Evolutionary conservation across 345 rosid genomes (phyloP).

Genomic region (Nasturtium officinale): DNA sequence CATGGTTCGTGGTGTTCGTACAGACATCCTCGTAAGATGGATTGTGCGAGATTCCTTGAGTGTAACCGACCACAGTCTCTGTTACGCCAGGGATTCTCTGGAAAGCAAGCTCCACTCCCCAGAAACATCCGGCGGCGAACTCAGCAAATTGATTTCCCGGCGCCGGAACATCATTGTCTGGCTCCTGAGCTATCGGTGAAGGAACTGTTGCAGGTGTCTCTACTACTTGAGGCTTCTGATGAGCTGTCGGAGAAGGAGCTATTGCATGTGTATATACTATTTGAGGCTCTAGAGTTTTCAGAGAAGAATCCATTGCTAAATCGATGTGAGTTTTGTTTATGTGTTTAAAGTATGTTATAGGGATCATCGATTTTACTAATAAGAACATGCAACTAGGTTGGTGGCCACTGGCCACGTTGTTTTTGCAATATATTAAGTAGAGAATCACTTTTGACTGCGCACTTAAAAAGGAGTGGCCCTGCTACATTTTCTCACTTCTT

Average conservation of each 20-base stretch:
- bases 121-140: constrained; percentile 92
- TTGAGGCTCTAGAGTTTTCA: neutral
- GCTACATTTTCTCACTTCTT: no score
- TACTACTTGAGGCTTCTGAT: neutral
- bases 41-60: constrained; percentile 66
- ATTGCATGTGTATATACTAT: neutral
- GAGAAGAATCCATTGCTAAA: constrained; percentile 24
- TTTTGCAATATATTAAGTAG: no score
- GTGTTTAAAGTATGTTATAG: no score
- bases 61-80: constrained; percentile 82
- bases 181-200: constrained; percentile 66
- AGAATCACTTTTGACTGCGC: no score
- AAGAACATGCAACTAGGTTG: no score
- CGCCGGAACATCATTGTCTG: constrained; percentile 74
- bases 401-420: no score
- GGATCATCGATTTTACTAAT: no score
- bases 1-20: constrained; percentile 66
- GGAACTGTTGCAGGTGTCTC: constrained; percentile 38
- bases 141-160: constrained; percentile 80
- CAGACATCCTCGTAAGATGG: constrained; percentile 81
- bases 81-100: constrained; percentile 82
- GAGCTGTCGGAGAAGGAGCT: neutral
- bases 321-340: neutral
- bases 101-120: constrained; percentile 87
- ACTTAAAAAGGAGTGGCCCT: no score